phyloP scores from a whole-genome alignment of 1,139 yeast genomes.

The Chernovozyma sophiae-reginae region DNA sequence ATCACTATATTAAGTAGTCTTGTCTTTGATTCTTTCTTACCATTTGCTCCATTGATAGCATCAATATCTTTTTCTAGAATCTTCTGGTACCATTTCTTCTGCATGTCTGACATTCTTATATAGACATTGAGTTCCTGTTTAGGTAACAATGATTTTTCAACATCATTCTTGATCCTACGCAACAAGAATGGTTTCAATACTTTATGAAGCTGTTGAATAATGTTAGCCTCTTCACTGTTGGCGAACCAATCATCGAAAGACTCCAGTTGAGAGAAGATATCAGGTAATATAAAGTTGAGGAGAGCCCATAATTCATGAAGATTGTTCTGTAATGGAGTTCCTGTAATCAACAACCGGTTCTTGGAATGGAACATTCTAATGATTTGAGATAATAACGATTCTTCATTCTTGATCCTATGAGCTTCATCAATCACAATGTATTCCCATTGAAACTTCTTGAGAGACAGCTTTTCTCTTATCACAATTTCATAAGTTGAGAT shows the following conservation, averaged over 20 bases:
- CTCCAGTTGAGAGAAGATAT: slow-evolving; percentile 87
- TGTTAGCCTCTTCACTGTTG: slow-evolving; percentile 42
- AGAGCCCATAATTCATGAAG: slow-evolving; percentile 95
- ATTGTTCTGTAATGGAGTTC: slow-evolving; percentile 94
- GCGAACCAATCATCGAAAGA: slow-evolving; percentile 88
- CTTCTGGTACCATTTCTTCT: slow-evolving; percentile 83
- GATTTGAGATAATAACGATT: slow-evolving; percentile 83
- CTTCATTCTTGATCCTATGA: slow-evolving; percentile 93
- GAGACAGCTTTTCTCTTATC: slow-evolving; percentile 74
- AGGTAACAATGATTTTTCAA: slow-evolving; percentile 84
- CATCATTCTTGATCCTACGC: slow-evolving; percentile 89
- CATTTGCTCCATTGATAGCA: slow-evolving; percentile 91
- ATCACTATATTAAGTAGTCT: slow-evolving; percentile 87
- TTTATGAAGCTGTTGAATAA: slow-evolving; percentile 81
- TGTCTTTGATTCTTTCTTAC: slow-evolving; percentile 87
- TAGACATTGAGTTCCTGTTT: slow-evolving; percentile 87
- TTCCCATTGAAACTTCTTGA: slow-evolving; percentile 88
- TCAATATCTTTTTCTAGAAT: slow-evolving; percentile 89
- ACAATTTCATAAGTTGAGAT: slow-evolving; percentile 93
- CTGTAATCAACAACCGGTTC: slow-evolving; percentile 83
- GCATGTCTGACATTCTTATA: slow-evolving; percentile 95
- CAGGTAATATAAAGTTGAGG: slow-evolving; percentile 84
- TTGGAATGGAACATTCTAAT: slow-evolving; percentile 82
- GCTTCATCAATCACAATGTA: slow-evolving; percentile 95
- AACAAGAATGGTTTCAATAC: slow-evolving; percentile 83